Percentiles rank a stretch among this genome's conserved stretches.
Evolutionary conservation across 176 grass and related monocot genomes (phyloP).

Genomic region (Raddia guianensis): DNA sequence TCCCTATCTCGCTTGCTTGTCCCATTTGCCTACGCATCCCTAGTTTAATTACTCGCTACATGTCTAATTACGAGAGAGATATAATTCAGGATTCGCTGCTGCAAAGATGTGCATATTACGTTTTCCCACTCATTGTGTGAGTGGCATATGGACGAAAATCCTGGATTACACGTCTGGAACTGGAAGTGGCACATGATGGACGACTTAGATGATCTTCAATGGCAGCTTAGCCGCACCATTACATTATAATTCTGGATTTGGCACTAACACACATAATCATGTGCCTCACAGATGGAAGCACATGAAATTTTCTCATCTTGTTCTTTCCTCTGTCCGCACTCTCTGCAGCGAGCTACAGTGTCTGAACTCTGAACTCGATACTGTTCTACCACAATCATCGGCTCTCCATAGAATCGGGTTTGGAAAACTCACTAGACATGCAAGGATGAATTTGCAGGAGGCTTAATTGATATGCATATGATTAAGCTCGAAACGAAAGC

Average conservation of each 20-base stretch:
- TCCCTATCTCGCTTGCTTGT: background rate
- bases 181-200: no score
- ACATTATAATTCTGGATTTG: conserved; percentile 24
- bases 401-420: background rate
- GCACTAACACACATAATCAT: background rate
- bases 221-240: background rate
- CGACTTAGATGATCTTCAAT: background rate
- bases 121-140: no score
- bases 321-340: conserved; percentile 22
- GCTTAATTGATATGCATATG: background rate
- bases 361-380: background rate
- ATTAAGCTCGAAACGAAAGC: background rate
- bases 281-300: background rate
- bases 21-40: background rate
- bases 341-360: background rate
- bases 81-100: no score
- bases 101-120: no score
- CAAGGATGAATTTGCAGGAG: background rate
- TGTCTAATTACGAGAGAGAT: no score
- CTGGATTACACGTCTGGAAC: no score
- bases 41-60: background rate
- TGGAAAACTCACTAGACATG: background rate
- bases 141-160: no score
- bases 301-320: background rate
- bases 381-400: background rate